Evolutionary conservation across 805 yeast genomes (phyloP), one percentile per base, ranked within the genome.

Genomic region (Vanderwaltozyma yarrowii): DNA sequence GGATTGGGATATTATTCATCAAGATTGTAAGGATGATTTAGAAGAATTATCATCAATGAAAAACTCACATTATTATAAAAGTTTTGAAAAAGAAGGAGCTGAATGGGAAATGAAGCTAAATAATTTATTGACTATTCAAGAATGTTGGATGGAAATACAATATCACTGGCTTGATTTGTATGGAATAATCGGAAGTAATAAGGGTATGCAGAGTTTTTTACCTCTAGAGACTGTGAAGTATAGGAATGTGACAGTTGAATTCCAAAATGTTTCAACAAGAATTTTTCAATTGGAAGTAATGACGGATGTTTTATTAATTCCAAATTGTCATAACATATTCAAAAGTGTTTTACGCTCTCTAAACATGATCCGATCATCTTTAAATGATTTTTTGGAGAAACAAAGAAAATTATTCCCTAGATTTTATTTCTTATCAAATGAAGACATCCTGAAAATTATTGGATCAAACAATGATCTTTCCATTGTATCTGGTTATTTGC

Each of bases 401-500:
- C 94, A 88, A 53, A 64, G 97, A 44, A 79, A 72, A 30, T 42
- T 67, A 1, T 89, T 81, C 49, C 88, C 95, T 1, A 67, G 96
- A 33, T 79, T 87, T 39, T 87, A 80, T 50, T 88, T 89, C 52
- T 62, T 89, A 20, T 96, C 96, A 5, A 89, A 89, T 54, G 95
- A 87, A 42, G 96, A 89, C 54, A 60, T 89, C 23, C 62, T 89
- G 25, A 94, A 85, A 43, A 71, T 89, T 29, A 71, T 89, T 26
- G 95, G 96, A 2, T 71, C 78, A 36, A 62, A 75, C 0, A 60
- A 54, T 5, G 71, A 78, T 45, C 47, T 74, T 2, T 30, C 33
- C 2, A 46, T 66, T 6, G 64, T 79, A 4, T 76, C 78, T 14
- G 69, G 66, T 33, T 87, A 80, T 50, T 59, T 87, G 35, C 65